Evolutionary conservation across 78 protist species (phyloP).

Genomic region (Speleostelium caveatum): DNA sequence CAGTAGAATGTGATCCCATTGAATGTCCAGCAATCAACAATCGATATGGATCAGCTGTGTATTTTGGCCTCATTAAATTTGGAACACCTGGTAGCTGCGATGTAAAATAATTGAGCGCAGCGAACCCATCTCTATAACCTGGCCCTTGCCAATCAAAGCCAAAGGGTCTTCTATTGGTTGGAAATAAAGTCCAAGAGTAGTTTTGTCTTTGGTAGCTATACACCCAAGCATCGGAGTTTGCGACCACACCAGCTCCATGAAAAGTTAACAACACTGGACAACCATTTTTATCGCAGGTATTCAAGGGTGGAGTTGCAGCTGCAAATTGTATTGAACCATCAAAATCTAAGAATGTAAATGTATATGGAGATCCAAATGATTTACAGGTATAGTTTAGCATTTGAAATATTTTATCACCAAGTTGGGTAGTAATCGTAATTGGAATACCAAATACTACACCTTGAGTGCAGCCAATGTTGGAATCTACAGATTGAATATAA

Average conservation of each 20-base stretch:
- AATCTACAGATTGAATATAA: background rate
- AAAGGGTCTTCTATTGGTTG: conserved; percentile 48
- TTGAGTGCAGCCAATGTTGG: background rate
- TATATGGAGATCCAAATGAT: conserved; percentile 49
- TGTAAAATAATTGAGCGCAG: conserved; percentile 26
- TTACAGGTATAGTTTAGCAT: conserved; percentile 49
- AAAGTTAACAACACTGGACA: conserved; percentile 60
- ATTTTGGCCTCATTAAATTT: background rate
- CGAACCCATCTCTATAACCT: conserved; percentile 40
- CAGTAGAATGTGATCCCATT: conserved; percentile 62
- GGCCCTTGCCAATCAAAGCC: conserved; percentile 68
- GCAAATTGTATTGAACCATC: conserved; percentile 69
- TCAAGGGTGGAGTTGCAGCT: conserved; percentile 53
- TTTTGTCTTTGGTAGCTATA: conserved; percentile 56
- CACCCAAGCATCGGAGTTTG: conserved; percentile 48
- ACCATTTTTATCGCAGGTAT: background rate
- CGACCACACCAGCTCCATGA: conserved; percentile 79
- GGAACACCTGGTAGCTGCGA: conserved; percentile 56
- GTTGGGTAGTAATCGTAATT: background rate
- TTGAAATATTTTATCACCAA: background rate
- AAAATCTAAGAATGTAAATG: conserved; percentile 65
- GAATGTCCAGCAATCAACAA: conserved; percentile 29
- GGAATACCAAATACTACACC: conserved; percentile 10
- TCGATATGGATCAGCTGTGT: conserved; percentile 24
- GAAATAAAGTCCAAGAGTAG: conserved; percentile 69